phyloP scores from a whole-genome alignment of 306 rosid species.

The Heteromeles arbutifolia region DNA sequence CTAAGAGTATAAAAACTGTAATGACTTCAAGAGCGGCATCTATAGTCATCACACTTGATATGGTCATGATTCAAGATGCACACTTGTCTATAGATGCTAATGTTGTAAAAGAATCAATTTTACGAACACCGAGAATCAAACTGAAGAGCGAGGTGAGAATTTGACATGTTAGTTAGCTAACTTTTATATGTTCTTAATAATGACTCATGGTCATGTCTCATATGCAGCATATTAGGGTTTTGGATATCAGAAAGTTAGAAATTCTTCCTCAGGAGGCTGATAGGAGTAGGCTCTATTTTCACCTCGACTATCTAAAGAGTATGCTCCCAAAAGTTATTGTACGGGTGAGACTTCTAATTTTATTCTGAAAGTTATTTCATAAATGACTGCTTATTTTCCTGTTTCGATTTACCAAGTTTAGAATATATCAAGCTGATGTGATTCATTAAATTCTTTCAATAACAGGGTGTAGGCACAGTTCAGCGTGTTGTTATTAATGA shows the following conservation, averaged over 20 bases:
- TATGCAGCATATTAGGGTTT: conserved; percentile 67
- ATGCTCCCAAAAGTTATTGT: conserved; percentile 68
- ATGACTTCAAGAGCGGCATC: conserved; percentile 49
- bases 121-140: conserved; percentile 57
- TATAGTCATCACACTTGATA: conserved; percentile 59
- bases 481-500: conserved; percentile 64
- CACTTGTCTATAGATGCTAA: conserved; percentile 62
- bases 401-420: conserved; percentile 3
- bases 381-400: background rate
- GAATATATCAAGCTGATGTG: background rate
- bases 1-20: conserved; percentile 61
- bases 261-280: conserved; percentile 49
- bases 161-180: conserved; percentile 11
- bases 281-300: conserved; percentile 64
- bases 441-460: conserved; percentile 15
- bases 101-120: conserved; percentile 64
- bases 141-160: conserved; percentile 69
- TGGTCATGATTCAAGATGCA: conserved; percentile 58
- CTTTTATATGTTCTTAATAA: conserved; percentile 13
- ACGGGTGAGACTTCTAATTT: conserved; percentile 42
- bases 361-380: conserved; percentile 7
- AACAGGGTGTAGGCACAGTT: conserved; percentile 76
- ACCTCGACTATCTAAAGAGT: conserved; percentile 57
- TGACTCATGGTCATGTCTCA: conserved; percentile 12
- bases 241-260: conserved; percentile 58